A percentile compares a stretch with the other conserved stretches of the same genome.
phyloP scores from a whole-genome alignment of 768 basidiomycete species.

The Mycena leptocephala region DNA sequence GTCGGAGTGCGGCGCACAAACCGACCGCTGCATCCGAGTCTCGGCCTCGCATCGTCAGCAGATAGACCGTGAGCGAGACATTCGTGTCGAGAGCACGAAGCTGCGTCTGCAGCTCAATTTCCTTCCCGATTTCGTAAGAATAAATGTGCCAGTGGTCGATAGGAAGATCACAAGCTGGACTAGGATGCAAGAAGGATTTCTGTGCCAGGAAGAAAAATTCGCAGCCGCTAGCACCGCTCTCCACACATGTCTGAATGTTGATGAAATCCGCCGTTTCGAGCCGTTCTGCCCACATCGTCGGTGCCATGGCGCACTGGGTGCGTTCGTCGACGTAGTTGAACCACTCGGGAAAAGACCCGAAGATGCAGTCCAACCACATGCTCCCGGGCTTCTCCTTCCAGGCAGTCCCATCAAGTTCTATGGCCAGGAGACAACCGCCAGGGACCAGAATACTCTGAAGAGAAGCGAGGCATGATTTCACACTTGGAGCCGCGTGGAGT shows the following conservation, averaged over 20 bases:
- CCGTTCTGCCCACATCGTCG: not conserved
- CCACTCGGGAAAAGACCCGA: conserved; percentile 22
- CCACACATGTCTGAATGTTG: not conserved
- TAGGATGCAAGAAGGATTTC: not conserved
- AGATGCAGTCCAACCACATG: conserved; percentile 15
- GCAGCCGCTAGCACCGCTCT: not conserved
- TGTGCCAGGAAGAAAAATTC: not conserved
- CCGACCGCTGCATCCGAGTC: conserved; percentile 19
- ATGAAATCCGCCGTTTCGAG: not conserved
- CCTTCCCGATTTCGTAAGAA: not conserved
- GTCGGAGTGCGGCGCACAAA: not conserved
- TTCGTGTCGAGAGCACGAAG: not conserved
- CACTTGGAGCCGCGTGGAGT: conserved; percentile 12
- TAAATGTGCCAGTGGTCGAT: not conserved
- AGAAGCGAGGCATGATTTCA: not conserved
- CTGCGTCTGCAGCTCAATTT: not conserved
- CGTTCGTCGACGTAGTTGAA: not conserved
- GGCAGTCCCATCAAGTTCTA: not conserved
- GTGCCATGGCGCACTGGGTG: not conserved
- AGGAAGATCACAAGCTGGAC: not conserved
- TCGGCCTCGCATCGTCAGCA: not conserved
- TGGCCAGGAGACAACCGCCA: not conserved
- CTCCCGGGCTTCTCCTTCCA: not conserved
- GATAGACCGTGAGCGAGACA: not conserved
- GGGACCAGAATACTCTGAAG: conserved; percentile 14